Evolutionary conservation across 2,329 filamentous ascomycete species (phyloP).

Genomic region (Colletotrichum tofieldiae): DNA sequence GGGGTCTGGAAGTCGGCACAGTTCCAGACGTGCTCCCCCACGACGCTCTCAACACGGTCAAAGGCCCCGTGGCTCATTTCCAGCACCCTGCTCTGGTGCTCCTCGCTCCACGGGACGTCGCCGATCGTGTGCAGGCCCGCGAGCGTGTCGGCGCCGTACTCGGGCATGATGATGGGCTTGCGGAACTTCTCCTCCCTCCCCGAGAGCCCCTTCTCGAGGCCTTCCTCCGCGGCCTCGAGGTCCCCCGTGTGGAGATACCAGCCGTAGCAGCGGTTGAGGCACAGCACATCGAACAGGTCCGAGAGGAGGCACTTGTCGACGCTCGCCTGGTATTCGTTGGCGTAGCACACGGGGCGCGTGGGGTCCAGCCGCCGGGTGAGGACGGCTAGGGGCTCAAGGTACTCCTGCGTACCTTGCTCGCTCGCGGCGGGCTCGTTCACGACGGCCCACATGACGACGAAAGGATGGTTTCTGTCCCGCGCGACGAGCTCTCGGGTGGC

Average conservation of each 20-base stretch:
- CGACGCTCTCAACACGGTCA: background rate
- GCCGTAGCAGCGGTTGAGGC: background rate
- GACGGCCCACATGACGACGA: no score
- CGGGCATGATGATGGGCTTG: constrained; percentile 49
- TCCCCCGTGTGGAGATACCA: background rate
- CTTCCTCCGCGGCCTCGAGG: background rate
- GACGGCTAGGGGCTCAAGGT: no score
- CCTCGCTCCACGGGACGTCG: constrained; percentile 49
- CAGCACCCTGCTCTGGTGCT: constrained; percentile 45
- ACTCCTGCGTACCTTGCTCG: no score
- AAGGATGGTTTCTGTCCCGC: no score
- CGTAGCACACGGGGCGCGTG: no score
- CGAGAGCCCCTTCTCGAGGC: background rate
- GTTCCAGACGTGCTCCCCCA: background rate
- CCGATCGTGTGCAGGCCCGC: constrained; percentile 47
- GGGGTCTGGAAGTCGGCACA: background rate
- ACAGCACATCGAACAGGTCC: background rate
- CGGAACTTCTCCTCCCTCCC: background rate
- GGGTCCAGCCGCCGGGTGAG: no score
- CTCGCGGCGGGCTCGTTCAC: no score
- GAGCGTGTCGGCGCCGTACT: constrained; percentile 50
- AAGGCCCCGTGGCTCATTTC: background rate
- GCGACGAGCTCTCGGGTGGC: no score
- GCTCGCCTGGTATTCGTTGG: background rate
- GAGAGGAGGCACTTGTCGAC: background rate